phyloP scores from a whole-genome alignment of 2,329 filamentous ascomycete species.

The Trichoderma breve region DNA sequence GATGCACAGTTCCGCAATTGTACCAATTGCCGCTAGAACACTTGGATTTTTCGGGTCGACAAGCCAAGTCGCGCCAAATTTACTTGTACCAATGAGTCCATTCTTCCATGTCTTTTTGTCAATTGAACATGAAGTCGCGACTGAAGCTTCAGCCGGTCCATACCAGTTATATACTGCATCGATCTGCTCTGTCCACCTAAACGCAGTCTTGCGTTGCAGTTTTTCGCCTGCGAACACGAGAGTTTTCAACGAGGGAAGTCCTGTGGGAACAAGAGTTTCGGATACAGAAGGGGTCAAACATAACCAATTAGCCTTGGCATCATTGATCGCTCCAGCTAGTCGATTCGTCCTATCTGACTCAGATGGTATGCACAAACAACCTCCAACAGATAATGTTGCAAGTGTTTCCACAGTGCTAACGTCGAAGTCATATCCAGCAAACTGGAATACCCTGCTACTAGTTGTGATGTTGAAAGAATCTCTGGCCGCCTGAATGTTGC shows the following conservation, averaged over 20 bases:
- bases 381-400: not conserved
- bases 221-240: slow-evolving; percentile 4
- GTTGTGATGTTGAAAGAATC: not conserved
- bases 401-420: not conserved
- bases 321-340: not conserved
- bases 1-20: slow-evolving; percentile 1
- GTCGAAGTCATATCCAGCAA: slow-evolving; percentile 14
- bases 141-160: slow-evolving; percentile 4
- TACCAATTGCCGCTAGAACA: not conserved
- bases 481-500: not conserved
- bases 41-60: not conserved
- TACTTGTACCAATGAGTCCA: not conserved
- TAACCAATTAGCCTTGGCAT: not conserved
- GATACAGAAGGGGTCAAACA: slow-evolving; percentile 8
- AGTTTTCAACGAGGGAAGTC: not conserved
- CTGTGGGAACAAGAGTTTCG: not conserved
- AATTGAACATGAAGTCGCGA: not conserved
- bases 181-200: not conserved
- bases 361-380: slow-evolving; percentile 10
- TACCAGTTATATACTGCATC: slow-evolving; percentile 6
- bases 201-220: not conserved
- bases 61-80: not conserved
- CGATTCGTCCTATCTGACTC: not conserved
- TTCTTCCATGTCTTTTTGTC: not conserved
- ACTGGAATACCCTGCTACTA: slow-evolving; percentile 5